These are phyloP conservation scores for Penstemon davidsonii DNA, from an alignment of 257 asterid species.

Conservation along the genomic window DNA sequence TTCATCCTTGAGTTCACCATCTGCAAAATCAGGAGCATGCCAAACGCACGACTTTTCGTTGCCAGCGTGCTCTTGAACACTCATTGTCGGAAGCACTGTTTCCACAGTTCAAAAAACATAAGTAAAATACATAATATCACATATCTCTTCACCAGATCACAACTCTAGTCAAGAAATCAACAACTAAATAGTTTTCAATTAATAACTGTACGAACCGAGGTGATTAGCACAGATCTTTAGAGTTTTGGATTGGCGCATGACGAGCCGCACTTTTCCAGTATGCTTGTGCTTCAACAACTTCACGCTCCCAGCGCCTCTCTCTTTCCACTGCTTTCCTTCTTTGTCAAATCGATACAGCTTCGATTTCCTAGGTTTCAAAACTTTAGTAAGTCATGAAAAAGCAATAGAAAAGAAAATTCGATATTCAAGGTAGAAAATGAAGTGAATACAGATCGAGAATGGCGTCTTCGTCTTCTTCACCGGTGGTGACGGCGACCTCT, in stretches of 20 bases:
- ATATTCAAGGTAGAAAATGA: background rate
- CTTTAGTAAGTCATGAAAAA: background rate
- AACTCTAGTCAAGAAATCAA: background rate
- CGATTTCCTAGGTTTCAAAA: background rate
- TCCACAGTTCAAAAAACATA: background rate
- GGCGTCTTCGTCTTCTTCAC: slow-evolving; percentile 27
- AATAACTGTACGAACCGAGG: background rate
- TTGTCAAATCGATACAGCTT: slow-evolving; percentile 27
- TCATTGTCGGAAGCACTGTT: slow-evolving; percentile 42
- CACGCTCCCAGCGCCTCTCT: slow-evolving; percentile 25
- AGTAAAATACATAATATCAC: background rate
- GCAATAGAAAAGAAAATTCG: background rate
- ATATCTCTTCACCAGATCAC: background rate
- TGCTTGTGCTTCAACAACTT: slow-evolving; percentile 27
- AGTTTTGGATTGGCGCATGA: slow-evolving; percentile 27
- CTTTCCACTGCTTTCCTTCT: slow-evolving; percentile 29
- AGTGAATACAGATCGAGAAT: slow-evolving; percentile 20
- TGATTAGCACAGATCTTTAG: slow-evolving; percentile 28
- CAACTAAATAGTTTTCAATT: background rate
- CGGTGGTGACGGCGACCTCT: slow-evolving; percentile 23
- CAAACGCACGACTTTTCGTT: slow-evolving; percentile 58
- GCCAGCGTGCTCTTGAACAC: slow-evolving; percentile 52
- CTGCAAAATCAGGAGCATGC: slow-evolving; percentile 64
- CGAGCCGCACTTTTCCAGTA: slow-evolving; percentile 20
- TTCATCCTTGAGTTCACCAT: slow-evolving; percentile 52